Percentiles rank a stretch among this genome's conserved stretches.
phyloP scores from a whole-genome alignment of 2,329 filamentous ascomycete species.

The Pseudogymnoascus sp. region DNA sequence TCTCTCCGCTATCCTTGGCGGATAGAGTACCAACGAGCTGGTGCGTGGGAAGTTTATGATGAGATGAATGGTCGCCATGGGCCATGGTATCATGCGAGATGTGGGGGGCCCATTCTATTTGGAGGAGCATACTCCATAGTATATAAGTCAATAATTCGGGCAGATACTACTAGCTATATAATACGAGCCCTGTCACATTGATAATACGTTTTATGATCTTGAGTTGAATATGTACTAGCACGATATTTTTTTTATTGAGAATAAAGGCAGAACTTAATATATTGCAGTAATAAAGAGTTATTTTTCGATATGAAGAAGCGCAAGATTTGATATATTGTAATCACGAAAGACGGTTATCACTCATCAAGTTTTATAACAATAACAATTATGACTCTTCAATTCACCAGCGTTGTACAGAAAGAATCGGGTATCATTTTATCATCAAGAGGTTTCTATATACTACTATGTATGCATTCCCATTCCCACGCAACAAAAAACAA shows the following conservation, averaged over 20 bases:
- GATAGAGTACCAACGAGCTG: not conserved
- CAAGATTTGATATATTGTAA: no score
- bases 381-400: not conserved
- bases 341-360: not conserved
- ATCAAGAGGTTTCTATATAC: not conserved
- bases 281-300: no score
- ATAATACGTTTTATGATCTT: not conserved
- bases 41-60: not conserved
- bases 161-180: not conserved
- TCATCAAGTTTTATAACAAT: not conserved
- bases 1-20: not conserved
- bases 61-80: not conserved
- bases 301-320: no score
- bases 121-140: constrained; percentile 2
- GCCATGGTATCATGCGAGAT: not conserved
- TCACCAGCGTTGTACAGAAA: not conserved
- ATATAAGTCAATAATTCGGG: not conserved
- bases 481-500: not conserved
- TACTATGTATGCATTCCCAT: not conserved
- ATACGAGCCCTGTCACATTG: not conserved
- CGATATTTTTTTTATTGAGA: no score
- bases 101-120: not conserved
- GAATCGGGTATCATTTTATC: not conserved
- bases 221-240: not conserved
- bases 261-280: no score